phyloP scores from a whole-genome alignment of 306 rosid genomes.

The Ziziphus jujuba region DNA sequence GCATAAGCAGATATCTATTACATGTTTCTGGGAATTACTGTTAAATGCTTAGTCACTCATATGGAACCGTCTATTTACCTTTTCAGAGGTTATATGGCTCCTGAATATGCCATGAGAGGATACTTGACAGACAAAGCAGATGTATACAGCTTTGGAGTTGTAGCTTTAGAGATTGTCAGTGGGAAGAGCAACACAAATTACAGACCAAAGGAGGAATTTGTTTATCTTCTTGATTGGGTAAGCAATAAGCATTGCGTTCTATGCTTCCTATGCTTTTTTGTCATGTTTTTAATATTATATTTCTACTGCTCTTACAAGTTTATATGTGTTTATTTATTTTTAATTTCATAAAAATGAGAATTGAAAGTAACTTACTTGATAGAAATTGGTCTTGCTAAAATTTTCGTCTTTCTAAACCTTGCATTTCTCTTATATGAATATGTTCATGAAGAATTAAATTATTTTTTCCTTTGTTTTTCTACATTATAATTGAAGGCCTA shows the following conservation, averaged over 20 bases:
- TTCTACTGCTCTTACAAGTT: not conserved
- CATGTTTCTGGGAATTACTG: too few relatives aligned
- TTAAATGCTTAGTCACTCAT: not conserved
- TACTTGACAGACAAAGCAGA: constrained; percentile 9
- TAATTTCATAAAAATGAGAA: not conserved
- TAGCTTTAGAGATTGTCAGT: constrained; percentile 47
- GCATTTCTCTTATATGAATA: not conserved
- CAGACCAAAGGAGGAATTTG: constrained; percentile 63
- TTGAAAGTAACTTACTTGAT: too few relatives aligned
- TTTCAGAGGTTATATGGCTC: constrained; percentile 63
- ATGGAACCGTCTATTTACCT: not conserved
- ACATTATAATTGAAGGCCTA: constrained; percentile 55
- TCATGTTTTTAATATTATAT: not conserved
- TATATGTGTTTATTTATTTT: not conserved
- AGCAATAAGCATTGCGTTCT: constrained; percentile 2
- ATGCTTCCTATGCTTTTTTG: not conserved
- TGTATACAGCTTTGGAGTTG: constrained; percentile 25
- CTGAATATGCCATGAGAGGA: constrained; percentile 4
- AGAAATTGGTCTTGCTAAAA: not conserved
- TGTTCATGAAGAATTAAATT: not conserved
- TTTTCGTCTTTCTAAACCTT: not conserved
- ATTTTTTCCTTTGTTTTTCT: constrained; percentile 11
- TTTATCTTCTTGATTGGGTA: constrained; percentile 92
- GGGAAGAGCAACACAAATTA: constrained; percentile 58
- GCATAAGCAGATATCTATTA: too few relatives aligned